Base-by-base conservation (phyloP, 192 early-diverging fungal species). In the Diversispora epigaea region DNA sequence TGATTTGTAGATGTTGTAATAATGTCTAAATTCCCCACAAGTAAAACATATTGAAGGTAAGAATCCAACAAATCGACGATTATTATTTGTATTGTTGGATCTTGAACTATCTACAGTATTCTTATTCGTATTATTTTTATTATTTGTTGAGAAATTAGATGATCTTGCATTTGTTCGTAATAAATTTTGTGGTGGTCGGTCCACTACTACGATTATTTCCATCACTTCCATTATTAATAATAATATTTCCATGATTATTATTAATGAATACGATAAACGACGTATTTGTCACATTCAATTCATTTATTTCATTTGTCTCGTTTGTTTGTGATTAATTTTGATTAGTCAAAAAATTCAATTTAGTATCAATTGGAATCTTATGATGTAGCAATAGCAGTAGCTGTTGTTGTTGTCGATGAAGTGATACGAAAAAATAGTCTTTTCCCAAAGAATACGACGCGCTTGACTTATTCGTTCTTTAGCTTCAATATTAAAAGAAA, bases 41-140 rank as follows among this genome's bases (percentile, higher is more conserved):
- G 62, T 64, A 64, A 64, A 64, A 8, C 62, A 64, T 44, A 40
- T 64, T n/a, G 62, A 64, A 21, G 62, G 62, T 11, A 64, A n/a
- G n/a, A 64, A 64, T 43, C 62, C 62, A 64, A 64, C 40, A 64
- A 64, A 64, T 0, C 62, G 62, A 17, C 62, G 32, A 43, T 64
- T 64, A 64, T 43, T 64, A 19, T 32, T n/a, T 44, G 32, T 32
- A 64, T 25, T 60, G 25, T 32, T 32, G 25, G 25, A 32, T 32
- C 25, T 32, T 32, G 25, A 32, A 32, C 2, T 2, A 32, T 32
- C 25, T 1, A 0, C 25, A 32, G 25, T 32, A 32, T 32, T n/a
- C n/a, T n/a, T 32, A 32, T 32, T 32, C 2, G 25, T 32, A 32
- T 32, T 32, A n/a, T n/a, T n/a, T n/a, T n/a, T n/a, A n/a, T n/a